Percentiles rank a stretch among this genome's conserved stretches.
phyloP scores from a whole-genome alignment of 495 filamentous ascomycete genomes.

The Platismatia glauca region DNA sequence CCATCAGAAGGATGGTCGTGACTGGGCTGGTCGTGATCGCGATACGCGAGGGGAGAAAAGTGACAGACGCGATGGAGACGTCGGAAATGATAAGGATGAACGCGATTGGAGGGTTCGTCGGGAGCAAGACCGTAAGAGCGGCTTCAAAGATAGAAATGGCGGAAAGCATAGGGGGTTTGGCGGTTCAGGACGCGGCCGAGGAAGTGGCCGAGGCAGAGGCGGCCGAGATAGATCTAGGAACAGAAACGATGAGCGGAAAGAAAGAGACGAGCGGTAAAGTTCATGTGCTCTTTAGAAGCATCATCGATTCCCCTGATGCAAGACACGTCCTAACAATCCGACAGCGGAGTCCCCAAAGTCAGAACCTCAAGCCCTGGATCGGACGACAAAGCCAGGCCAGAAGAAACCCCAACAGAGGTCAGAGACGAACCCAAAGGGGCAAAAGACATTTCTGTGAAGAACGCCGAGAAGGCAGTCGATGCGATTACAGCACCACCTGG shows the following conservation, averaged over 20 bases:
- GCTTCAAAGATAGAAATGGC: constrained; percentile 39
- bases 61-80: background rate
- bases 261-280: constrained; percentile 43
- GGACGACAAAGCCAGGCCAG: constrained; percentile 1
- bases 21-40: constrained; percentile 17
- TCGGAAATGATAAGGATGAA: constrained; percentile 30
- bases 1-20: constrained; percentile 25
- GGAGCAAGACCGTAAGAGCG: constrained; percentile 54
- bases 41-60: constrained; percentile 8
- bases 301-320: background rate
- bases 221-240: constrained; percentile 24
- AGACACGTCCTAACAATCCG: constrained; percentile 3
- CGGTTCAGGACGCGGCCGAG: constrained; percentile 30
- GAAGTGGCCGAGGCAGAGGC: constrained; percentile 32
- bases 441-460: constrained; percentile 3
- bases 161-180: constrained; percentile 29
- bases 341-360: constrained; percentile 41
- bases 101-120: constrained; percentile 63
- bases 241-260: constrained; percentile 14
- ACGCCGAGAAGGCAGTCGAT: background rate
- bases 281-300: background rate
- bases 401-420: constrained; percentile 16
- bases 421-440: background rate
- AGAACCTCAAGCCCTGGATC: constrained; percentile 30
- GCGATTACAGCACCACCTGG: background rate